These are phyloP conservation scores for Volvox africanus DNA, from an alignment of 139 green algal genomes.

Conservation along the genomic window DNA sequence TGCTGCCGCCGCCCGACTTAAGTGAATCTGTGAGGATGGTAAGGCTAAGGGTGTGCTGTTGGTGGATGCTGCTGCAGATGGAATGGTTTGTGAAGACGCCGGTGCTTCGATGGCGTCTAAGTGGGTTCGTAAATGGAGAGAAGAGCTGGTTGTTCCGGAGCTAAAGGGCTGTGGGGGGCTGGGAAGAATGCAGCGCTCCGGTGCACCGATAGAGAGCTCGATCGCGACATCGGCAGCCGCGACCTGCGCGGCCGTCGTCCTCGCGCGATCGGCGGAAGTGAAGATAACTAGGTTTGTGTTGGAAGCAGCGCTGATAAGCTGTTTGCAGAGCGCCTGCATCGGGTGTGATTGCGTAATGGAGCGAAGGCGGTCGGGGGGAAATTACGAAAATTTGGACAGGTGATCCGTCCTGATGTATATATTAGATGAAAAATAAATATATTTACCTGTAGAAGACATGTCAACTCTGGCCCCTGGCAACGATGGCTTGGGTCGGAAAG, in stretches of 20 bases:
- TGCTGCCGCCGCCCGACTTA: background rate
- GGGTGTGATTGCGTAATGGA: background rate
- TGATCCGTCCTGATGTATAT: too few relatives aligned
- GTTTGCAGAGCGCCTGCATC: conserved; percentile 25
- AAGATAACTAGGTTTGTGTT: background rate
- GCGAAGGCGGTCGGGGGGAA: too few relatives aligned
- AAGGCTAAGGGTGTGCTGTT: background rate
- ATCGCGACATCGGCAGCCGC: background rate
- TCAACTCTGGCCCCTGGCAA: conserved; percentile 24
- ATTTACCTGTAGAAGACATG: conserved; percentile 23
- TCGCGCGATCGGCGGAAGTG: background rate
- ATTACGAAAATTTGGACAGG: too few relatives aligned
- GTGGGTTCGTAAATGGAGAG: background rate
- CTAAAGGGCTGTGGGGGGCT: background rate
- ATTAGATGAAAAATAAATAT: background rate
- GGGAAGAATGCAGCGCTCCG: background rate
- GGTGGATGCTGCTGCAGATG: background rate
- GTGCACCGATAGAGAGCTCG: conserved; percentile 22
- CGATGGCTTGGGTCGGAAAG: conserved; percentile 8
- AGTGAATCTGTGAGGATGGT: background rate
- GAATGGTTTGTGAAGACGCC: background rate
- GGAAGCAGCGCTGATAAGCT: conserved; percentile 24
- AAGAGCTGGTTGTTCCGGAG: background rate
- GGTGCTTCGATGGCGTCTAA: background rate
- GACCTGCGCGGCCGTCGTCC: background rate